Evolutionary conservation across 1,139 yeast genomes (phyloP).

Genomic region (Waltiozyma sp.): DNA sequence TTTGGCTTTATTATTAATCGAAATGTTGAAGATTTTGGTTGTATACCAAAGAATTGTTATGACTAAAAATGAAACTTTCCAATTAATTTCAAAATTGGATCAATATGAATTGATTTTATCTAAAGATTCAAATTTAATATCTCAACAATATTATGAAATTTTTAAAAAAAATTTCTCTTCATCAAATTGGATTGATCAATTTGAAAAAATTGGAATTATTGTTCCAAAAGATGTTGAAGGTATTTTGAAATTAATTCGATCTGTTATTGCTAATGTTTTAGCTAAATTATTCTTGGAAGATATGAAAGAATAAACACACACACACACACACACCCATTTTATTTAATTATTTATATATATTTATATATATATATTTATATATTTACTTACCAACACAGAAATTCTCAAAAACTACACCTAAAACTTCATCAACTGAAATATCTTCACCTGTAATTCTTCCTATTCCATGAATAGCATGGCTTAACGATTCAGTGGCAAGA

Average conservation of each 20-base stretch:
- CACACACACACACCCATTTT: too few species aligned
- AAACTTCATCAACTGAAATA: conserved; percentile 80
- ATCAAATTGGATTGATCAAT: conserved; percentile 10
- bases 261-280: not conserved
- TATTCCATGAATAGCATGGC: conserved; percentile 71
- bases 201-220: conserved; percentile 9
- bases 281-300: not conserved
- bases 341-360: too few species aligned
- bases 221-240: conserved; percentile 10
- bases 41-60: conserved; percentile 20
- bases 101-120: conserved; percentile 28
- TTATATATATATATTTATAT: too few species aligned
- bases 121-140: conserved; percentile 16
- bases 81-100: conserved; percentile 38
- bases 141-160: not conserved
- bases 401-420: conserved; percentile 82
- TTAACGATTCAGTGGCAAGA: conserved; percentile 68
- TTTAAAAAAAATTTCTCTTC: conserved; percentile 1
- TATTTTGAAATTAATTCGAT: not conserved
- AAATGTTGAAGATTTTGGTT: conserved; percentile 31
- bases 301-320: not conserved
- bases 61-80: conserved; percentile 29
- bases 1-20: conserved; percentile 36
- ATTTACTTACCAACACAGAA: conserved; percentile 86
- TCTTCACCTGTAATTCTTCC: conserved; percentile 88